phyloP scores from a whole-genome alignment of 495 filamentous ascomycete genomes.

The Annulohypoxylon maeteangense region DNA sequence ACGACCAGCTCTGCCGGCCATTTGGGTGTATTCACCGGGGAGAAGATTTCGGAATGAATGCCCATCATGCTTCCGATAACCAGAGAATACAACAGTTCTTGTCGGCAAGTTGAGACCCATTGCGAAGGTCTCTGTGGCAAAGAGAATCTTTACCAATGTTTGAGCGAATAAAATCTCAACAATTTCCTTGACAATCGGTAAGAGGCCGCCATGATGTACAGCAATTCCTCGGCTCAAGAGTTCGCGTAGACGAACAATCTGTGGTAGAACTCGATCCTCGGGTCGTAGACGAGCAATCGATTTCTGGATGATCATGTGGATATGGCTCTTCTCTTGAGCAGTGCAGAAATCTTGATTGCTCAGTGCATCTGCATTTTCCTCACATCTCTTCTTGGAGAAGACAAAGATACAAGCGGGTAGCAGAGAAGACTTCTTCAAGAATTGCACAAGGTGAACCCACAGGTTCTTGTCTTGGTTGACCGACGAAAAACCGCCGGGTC shows the following conservation, averaged over 20 bases:
- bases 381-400: slow-evolving; percentile 96
- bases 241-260: slow-evolving; percentile 88
- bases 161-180: slow-evolving; percentile 97
- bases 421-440: slow-evolving; percentile 84
- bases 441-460: slow-evolving; percentile 96
- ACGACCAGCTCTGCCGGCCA: slow-evolving; percentile 94
- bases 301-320: slow-evolving; percentile 97
- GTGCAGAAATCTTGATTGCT: slow-evolving; percentile 95
- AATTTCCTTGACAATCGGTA: slow-evolving; percentile 97
- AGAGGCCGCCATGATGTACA: slow-evolving; percentile 93
- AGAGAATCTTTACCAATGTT: slow-evolving; percentile 94
- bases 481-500: slow-evolving; percentile 82
- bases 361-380: slow-evolving; percentile 94
- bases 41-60: slow-evolving; percentile 89
- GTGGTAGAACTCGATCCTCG: slow-evolving; percentile 87
- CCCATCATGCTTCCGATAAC: slow-evolving; percentile 95
- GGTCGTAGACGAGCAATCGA: slow-evolving; percentile 92
- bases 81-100: slow-evolving; percentile 96
- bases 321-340: slow-evolving; percentile 91
- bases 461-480: slow-evolving; percentile 93
- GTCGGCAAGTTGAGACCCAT: slow-evolving; percentile 98
- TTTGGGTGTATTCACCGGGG: slow-evolving; percentile 97
- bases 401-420: slow-evolving; percentile 96
- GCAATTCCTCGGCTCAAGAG: slow-evolving; percentile 89
- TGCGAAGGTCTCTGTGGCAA: slow-evolving; percentile 97